phyloP scores from a whole-genome alignment of 768 basidiomycete species.

The Rossbeevera mucosa region DNA sequence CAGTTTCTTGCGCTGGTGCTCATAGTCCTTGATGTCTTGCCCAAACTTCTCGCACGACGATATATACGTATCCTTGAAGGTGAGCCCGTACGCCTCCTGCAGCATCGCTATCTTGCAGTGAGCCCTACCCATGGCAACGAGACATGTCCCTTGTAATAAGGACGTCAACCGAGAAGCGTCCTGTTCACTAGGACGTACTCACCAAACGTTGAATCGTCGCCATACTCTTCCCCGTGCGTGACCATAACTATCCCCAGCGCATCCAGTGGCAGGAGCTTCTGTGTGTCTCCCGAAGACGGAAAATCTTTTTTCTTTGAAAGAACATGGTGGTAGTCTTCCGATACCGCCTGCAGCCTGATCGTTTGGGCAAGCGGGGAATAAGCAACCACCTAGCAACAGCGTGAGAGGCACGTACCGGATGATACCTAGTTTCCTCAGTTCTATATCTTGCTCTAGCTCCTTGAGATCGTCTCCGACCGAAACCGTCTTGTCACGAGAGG shows the following conservation, averaged over 20 bases:
- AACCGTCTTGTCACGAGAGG: conserved; percentile 73
- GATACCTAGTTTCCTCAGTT: conserved; percentile 69
- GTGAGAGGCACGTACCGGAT: conserved; percentile 49
- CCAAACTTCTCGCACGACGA: conserved; percentile 57
- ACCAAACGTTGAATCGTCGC: conserved; percentile 74
- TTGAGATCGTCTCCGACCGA: conserved; percentile 69
- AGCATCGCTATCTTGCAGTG: conserved; percentile 81
- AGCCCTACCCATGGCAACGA: conserved; percentile 74
- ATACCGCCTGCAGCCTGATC: conserved; percentile 64
- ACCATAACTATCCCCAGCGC: conserved; percentile 85
- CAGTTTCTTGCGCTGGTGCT: conserved; percentile 75
- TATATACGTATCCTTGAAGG: conserved; percentile 71
- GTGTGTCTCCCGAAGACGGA: conserved; percentile 53
- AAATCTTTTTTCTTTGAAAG: conserved; percentile 75
- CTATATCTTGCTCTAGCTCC: conserved; percentile 80
- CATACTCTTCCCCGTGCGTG: conserved; percentile 75
- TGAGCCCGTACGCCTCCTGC: conserved; percentile 75
- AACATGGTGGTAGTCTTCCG: conserved; percentile 62
- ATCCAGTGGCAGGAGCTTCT: conserved; percentile 74
- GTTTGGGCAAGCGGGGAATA: neutral
- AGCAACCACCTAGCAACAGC: neutral
- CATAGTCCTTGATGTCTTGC: conserved; percentile 81
- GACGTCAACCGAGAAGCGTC: neutral
- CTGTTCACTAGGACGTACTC: conserved; percentile 11
- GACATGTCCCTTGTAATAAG: conserved; percentile 52